Evolutionary conservation across 495 filamentous ascomycete genomes (phyloP).

Genomic region (Trichoderma parareesei): DNA sequence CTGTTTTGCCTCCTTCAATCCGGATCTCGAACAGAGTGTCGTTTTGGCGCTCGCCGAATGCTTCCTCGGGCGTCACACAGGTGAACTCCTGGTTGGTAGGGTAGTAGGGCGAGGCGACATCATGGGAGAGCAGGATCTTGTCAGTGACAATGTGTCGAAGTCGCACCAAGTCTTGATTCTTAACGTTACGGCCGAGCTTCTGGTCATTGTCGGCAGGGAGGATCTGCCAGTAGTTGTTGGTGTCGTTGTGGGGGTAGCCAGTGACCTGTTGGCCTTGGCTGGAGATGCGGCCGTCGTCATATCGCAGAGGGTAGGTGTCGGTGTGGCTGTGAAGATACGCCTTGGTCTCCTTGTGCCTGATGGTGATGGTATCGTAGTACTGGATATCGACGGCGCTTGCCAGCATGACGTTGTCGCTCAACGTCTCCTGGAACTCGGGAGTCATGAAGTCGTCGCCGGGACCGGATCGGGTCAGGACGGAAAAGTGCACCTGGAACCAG

Average conservation of each 20-base stretch:
- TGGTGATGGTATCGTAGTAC: conserved; percentile 80
- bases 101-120: conserved; percentile 94
- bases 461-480: conserved; percentile 78
- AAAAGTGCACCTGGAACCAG: conserved; percentile 99
- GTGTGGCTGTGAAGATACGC: conserved; percentile 89
- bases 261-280: conserved; percentile 98
- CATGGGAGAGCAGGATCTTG: conserved; percentile 84
- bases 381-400: conserved; percentile 75
- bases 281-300: conserved; percentile 95
- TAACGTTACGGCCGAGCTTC: conserved; percentile 53
- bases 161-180: conserved; percentile 79
- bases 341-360: conserved; percentile 96
- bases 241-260: conserved; percentile 95
- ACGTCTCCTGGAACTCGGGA: conserved; percentile 92
- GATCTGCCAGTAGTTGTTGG: conserved; percentile 98
- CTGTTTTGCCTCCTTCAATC: conserved; percentile 75
- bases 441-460: conserved; percentile 99
- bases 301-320: conserved; percentile 83
- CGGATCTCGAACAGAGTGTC: conserved; percentile 91
- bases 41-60: conserved; percentile 68
- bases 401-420: conserved; percentile 89
- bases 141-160: conserved; percentile 83
- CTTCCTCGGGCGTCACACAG: conserved; percentile 63
- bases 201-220: conserved; percentile 56
- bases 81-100: conserved; percentile 99